Base-by-base conservation (phyloP, 306 rosid species). In the Myrica gale region DNA sequence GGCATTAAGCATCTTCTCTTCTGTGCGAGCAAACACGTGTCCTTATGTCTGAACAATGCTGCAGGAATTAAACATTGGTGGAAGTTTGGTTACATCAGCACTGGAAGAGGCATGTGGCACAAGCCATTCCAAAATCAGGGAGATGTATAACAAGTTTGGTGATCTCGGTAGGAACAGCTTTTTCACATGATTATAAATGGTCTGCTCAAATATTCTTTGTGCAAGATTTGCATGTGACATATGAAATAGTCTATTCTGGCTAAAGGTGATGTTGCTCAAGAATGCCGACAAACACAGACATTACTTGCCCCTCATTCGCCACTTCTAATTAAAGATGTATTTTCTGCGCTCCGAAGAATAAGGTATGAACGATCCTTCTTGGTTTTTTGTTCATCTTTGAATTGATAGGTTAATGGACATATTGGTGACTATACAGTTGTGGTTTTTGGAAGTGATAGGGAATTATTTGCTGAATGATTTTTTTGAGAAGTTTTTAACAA, bases 181-280 rank as follows among this genome's bases (percentile, higher is more conserved):
- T 82, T 61, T 71, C 74, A 78, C 74, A 53, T 57, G 78, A 5
- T 61, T 71, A 76, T 37, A n/a, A 44, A 23, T 76, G 50, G 62
- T 84, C 72, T 82, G 75, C 76, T 55, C 54, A 53, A 54, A 16
- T 43, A 63, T 72, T 74, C 79, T 78, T 45, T 74, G 75, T 65
- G 52, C 45, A 44, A 48, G 44, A 70, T 62, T 73, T 21, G 80
- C 79, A 73, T 63, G 78, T 81, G 73, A 73, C 26, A 50, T 41
- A 58, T 83, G 74, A 72, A 75, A 69, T 80, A 48, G 43, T 79
- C 68, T 84, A 42, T 73, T 75, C 32, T 84, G 77, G 21, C 82
- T 81, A 63, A 88, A 93, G 98, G 98, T 87, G 98, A 91, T 86
- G 98, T 93, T 83, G 98, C 98, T 79, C 96, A 91, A 82, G 96